Evolutionary conservation across 176 grass and related monocot species (phyloP).

Genomic region (Sorghum bicolor): Sorghum_bicolor_NCBIv3 NC_012872.2:62817501-62818000

Average conservation of each 20-base stretch:
- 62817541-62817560: neutral
- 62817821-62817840: neutral
- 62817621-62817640: slow-evolving; percentile 32
- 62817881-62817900: no score
- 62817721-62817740: neutral
- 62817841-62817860: no score
- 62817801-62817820: neutral
- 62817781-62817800: slow-evolving; percentile 2
- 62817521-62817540: neutral
- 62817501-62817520: neutral
- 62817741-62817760: neutral
- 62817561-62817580: neutral
- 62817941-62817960: no score
- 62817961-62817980: no score
- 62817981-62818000: no score
- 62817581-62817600: slow-evolving; percentile 2
- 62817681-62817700: neutral
- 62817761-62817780: slow-evolving; percentile 3
- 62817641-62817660: neutral
- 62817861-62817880: no score
- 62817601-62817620: slow-evolving; percentile 39
- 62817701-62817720: neutral
- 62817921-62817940: no score
- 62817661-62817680: neutral
- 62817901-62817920: no score